These are phyloP conservation scores for Agrocybe chaxingu DNA, from an alignment of 768 basidiomycete genomes.

Conservation along the genomic window DNA sequence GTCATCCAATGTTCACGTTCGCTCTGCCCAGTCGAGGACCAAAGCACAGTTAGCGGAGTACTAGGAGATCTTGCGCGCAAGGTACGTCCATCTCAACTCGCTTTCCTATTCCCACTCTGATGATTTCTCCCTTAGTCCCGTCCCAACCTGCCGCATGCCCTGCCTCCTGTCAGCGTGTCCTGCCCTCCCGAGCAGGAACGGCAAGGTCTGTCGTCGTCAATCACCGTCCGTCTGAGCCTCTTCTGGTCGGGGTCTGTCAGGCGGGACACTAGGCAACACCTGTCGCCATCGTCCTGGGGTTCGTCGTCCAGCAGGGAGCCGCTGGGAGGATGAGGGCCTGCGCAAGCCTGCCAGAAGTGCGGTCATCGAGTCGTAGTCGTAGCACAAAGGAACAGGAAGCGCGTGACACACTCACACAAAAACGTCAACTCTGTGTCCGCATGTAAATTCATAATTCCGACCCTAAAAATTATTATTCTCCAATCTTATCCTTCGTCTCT, in stretches of 20 bases:
- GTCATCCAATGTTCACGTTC: slow-evolving; percentile 3
- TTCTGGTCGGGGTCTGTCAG: no score
- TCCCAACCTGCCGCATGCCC: no score
- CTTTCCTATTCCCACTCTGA: neutral
- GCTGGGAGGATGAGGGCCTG: no score
- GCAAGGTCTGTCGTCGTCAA: no score
- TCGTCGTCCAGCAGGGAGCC: no score
- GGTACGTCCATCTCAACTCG: neutral
- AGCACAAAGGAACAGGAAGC: slow-evolving; percentile 1
- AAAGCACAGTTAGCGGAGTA: neutral
- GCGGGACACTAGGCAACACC: no score
- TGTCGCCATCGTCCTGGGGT: no score
- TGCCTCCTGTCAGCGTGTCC: neutral
- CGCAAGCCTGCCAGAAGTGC: no score
- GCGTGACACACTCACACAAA: slow-evolving; percentile 6
- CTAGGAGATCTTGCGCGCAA: neutral
- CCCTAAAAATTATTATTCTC: neutral
- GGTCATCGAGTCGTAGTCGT: neutral
- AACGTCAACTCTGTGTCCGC: neutral
- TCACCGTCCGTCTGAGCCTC: no score
- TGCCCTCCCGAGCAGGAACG: no score
- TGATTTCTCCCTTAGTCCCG: no score
- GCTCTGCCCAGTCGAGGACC: slow-evolving; percentile 2
- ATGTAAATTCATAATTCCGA: slow-evolving; percentile 3
- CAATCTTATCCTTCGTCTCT: no score